Percentiles rank a stretch among this genome's conserved stretches.
Evolutionary conservation across 1,284 basidiomycete species (phyloP).

Genomic region (Kalmanozyma brasiliensis): DNA sequence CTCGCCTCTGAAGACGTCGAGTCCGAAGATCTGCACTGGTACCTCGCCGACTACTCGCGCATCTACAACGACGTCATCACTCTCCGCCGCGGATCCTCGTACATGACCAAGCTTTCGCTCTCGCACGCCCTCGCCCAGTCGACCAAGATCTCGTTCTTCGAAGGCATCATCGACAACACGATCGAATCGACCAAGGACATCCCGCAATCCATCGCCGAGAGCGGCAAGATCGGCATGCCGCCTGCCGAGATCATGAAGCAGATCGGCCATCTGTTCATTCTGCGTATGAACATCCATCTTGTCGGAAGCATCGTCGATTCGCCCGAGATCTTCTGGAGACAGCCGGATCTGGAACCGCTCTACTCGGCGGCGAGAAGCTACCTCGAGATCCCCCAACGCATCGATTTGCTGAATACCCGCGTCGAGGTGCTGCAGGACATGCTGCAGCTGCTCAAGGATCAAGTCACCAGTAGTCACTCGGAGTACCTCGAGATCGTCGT

Average conservation of each 20-base stretch:
- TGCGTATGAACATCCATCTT: constrained; percentile 93
- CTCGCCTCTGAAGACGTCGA: constrained; percentile 73
- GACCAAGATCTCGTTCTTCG: constrained; percentile 81
- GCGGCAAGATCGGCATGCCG: constrained; percentile 82
- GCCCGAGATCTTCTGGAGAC: constrained; percentile 89
- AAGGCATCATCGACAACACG: constrained; percentile 89
- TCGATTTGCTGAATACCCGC: constrained; percentile 90
- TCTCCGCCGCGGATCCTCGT: constrained; percentile 89
- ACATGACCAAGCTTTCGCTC: constrained; percentile 95
- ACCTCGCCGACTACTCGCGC: constrained; percentile 88
- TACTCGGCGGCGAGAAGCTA: constrained; percentile 88
- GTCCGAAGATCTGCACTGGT: constrained; percentile 96
- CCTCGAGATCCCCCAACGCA: constrained; percentile 91
- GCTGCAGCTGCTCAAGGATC: constrained; percentile 93
- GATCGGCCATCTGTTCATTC: constrained; percentile 87
- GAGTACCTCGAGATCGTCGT: constrained; percentile 96
- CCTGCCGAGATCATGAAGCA: constrained; percentile 91
- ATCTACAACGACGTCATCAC: constrained; percentile 99
- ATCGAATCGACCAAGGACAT: constrained; percentile 98
- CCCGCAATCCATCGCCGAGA: constrained; percentile 90
- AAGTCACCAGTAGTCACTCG: constrained; percentile 87
- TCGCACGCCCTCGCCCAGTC: constrained; percentile 95
- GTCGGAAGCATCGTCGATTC: constrained; percentile 95
- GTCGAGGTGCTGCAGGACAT: constrained; percentile 96
- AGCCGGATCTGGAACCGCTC: constrained; percentile 87